Conservation (phyloP, 2,329 filamentous ascomycete species). For the Helotiales sp. region DNA sequence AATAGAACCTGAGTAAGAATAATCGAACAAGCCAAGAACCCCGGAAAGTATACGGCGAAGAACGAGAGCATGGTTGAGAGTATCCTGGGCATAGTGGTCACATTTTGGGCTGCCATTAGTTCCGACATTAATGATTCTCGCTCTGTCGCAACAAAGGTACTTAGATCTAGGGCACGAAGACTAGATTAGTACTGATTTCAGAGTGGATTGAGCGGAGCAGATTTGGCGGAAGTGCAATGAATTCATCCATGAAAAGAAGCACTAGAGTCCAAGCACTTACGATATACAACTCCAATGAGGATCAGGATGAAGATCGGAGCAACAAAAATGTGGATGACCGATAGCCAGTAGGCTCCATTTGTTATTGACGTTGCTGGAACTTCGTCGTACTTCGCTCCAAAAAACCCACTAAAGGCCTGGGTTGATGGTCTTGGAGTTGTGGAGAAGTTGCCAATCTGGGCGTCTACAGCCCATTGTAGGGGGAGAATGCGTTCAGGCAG, state of each 20-base stretch:
- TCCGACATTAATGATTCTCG: slow-evolving; percentile 36
- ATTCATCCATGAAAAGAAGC: too few species aligned
- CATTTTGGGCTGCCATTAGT: slow-evolving; percentile 37
- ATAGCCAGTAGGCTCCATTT: slow-evolving; percentile 27
- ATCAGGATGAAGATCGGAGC: slow-evolving; percentile 38
- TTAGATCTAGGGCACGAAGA: slow-evolving; percentile 21
- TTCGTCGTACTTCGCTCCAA: slow-evolving; percentile 5
- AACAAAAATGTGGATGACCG: slow-evolving; percentile 26
- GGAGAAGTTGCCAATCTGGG: slow-evolving; percentile 32
- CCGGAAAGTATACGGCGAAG: slow-evolving; percentile 35
- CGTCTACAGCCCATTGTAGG: slow-evolving; percentile 35
- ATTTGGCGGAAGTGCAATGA: too few species aligned
- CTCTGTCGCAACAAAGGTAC: slow-evolving; percentile 36
- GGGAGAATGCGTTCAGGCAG: slow-evolving; percentile 27
- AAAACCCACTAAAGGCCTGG: slow-evolving; percentile 30
- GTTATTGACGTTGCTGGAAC: background rate
- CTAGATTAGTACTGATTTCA: too few species aligned
- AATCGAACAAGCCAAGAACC: slow-evolving; percentile 34
- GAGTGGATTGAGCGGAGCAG: too few species aligned
- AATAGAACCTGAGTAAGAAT: slow-evolving; percentile 37
- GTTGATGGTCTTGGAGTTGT: slow-evolving; percentile 27
- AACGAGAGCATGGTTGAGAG: slow-evolving; percentile 37
- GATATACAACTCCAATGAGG: slow-evolving; percentile 38
- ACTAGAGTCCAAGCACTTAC: too few species aligned
- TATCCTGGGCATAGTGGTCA: slow-evolving; percentile 35